These are phyloP conservation scores for Sphaerulina vaccinii DNA, from an alignment of 2,329 filamentous ascomycete genomes.

Conservation along the genomic window DNA sequence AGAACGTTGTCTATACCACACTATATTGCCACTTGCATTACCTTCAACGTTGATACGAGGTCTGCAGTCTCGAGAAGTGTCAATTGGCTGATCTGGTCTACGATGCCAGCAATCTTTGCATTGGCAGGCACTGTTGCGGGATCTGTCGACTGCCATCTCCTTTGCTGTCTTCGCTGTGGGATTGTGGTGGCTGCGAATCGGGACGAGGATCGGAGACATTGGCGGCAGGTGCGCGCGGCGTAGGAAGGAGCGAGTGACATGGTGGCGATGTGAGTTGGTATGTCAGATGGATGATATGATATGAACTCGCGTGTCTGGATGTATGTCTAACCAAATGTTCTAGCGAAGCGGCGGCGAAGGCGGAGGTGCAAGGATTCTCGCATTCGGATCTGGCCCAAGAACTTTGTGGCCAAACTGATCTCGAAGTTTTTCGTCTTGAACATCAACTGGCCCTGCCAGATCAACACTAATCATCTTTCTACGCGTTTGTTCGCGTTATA, in stretches of 20 bases:
- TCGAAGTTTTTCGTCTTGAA: slow-evolving; percentile 5
- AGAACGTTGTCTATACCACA: slow-evolving; percentile 1
- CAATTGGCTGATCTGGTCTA: slow-evolving; percentile 98
- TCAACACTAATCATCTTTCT: neutral
- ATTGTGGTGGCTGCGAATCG: slow-evolving; percentile 31
- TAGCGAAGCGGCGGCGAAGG: no score
- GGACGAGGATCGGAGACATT: slow-evolving; percentile 33
- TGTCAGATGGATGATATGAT: no score
- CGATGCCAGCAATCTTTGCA: slow-evolving; percentile 91
- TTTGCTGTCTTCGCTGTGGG: slow-evolving; percentile 36
- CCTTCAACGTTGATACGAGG: slow-evolving; percentile 92
- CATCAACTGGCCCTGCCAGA: slow-evolving; percentile 6
- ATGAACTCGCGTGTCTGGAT: no score
- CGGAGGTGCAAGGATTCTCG: no score
- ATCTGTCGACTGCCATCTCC: slow-evolving; percentile 88
- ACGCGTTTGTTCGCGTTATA: slow-evolving; percentile 1
- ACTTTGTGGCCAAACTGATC: neutral
- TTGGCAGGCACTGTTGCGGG: slow-evolving; percentile 54
- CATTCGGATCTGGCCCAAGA: no score
- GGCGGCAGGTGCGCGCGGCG: slow-evolving; percentile 47
- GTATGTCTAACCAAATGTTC: no score
- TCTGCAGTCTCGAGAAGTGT: slow-evolving; percentile 97
- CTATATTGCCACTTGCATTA: slow-evolving; percentile 51
- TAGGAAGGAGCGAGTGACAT: slow-evolving; percentile 49
- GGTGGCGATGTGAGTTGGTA: slow-evolving; percentile 17